Evolutionary conservation across 805 yeast genomes (phyloP).

Genomic region (Myxozyma mucilagina): DNA sequence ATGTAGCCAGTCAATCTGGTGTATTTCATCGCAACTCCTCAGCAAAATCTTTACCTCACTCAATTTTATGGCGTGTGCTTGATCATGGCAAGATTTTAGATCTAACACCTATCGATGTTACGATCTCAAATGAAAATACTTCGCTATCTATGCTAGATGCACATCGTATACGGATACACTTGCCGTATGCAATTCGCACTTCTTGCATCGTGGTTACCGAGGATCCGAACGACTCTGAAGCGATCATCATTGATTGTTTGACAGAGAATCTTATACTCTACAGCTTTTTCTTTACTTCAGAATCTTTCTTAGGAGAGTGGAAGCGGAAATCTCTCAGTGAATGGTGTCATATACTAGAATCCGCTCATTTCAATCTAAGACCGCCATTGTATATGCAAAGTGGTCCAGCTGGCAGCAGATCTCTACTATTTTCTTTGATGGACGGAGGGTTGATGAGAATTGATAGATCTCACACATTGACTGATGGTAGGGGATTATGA

Average conservation of each 20-base stretch:
- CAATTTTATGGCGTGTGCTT: constrained; percentile 28
- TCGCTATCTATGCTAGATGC: neutral
- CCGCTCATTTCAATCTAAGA: constrained; percentile 50
- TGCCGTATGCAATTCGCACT: constrained; percentile 15
- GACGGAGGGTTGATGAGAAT: constrained; percentile 70
- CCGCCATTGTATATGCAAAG: constrained; percentile 56
- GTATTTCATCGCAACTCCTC: constrained; percentile 1
- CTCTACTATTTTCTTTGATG: constrained; percentile 58
- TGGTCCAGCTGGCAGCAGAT: constrained; percentile 42
- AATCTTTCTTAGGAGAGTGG: constrained; percentile 20
- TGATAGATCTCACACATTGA: constrained; percentile 36
- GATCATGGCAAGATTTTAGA: constrained; percentile 18
- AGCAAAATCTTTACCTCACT: constrained; percentile 11
- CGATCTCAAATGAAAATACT: neutral
- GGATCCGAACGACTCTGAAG: neutral
- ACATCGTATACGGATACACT: constrained; percentile 16
- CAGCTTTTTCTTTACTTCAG: constrained; percentile 4
- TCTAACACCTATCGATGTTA: constrained; percentile 18
- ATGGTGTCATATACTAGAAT: constrained; percentile 31
- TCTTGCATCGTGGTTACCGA: constrained; percentile 25
- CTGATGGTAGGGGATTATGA: constrained; percentile 21
- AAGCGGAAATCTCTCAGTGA: constrained; percentile 9
- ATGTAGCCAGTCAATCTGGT: constrained; percentile 20
- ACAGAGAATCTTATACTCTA: constrained; percentile 25
- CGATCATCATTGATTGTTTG: constrained; percentile 9